A percentile compares a stretch with the other conserved stretches of the same genome.
phyloP scores from a whole-genome alignment of 345 rosid genomes.

The Ceriops decandra region DNA sequence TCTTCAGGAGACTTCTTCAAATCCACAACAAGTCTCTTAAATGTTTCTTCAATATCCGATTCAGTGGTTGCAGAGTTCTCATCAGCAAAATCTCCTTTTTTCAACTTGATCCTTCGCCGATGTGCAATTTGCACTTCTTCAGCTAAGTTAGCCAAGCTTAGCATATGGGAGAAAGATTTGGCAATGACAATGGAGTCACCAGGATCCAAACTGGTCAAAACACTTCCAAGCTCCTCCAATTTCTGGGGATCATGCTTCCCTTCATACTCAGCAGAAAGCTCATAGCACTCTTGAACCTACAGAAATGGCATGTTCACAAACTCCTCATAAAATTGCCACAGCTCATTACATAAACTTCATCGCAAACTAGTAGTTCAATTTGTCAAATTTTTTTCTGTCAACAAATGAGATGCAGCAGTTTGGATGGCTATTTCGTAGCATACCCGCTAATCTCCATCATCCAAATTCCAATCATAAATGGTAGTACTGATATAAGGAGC shows the following conservation, averaged over 20 bases:
- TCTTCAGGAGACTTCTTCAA: conserved; percentile 89
- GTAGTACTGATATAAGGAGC: too few relatives aligned
- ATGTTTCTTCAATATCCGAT: conserved; percentile 92
- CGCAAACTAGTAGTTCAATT: too few relatives aligned
- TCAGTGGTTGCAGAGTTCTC: conserved; percentile 91
- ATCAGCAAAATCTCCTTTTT: conserved; percentile 83
- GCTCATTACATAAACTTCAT: conserved; percentile 10
- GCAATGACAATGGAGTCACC: conserved; percentile 88
- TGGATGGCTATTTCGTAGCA: not conserved
- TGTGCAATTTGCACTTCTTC: conserved; percentile 97
- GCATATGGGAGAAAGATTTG: conserved; percentile 93
- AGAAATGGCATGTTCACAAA: not conserved
- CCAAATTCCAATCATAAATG: not conserved
- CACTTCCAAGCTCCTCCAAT: conserved; percentile 78
- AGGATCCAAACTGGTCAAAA: conserved; percentile 75
- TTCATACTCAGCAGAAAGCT: conserved; percentile 85
- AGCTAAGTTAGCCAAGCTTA: conserved; percentile 92
- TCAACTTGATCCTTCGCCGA: conserved; percentile 75
- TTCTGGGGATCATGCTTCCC: conserved; percentile 64
- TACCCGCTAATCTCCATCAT: not conserved
- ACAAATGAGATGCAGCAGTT: too few relatives aligned
- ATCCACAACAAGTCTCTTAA: conserved; percentile 78
- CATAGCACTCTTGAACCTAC: conserved; percentile 87
- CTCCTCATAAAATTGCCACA: not conserved
- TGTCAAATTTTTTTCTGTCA: too few relatives aligned